Percentiles rank a stretch among this genome's conserved stretches.
Conservation (phyloP, 768 basidiomycete species). For the Lanmaoa pseudosensibilis region DNA sequence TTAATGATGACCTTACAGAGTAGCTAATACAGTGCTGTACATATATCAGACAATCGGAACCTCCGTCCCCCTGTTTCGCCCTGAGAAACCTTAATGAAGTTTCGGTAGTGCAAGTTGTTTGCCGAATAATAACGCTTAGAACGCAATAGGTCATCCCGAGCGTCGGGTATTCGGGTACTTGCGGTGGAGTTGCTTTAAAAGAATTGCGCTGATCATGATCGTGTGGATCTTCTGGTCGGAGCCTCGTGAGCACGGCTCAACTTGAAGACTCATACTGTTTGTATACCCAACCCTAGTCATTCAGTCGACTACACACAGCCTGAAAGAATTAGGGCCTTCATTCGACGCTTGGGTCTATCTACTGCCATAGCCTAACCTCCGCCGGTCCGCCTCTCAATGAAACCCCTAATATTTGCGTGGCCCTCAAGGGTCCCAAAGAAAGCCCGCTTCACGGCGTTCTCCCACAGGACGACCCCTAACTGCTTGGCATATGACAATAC, state of each 20-base stretch:
- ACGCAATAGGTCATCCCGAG: constrained; percentile 13
- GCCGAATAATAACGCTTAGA: constrained; percentile 11
- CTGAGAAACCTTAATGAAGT: background rate
- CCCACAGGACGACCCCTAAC: constrained; percentile 82
- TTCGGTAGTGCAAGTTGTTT: no score
- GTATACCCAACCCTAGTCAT: background rate
- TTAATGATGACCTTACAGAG: constrained; percentile 16
- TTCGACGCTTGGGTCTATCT: background rate
- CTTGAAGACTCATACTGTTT: background rate
- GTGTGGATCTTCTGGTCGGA: constrained; percentile 2
- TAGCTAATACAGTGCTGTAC: constrained; percentile 12
- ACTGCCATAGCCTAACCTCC: constrained; percentile 25
- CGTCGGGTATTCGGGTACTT: constrained; percentile 5
- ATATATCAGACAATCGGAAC: background rate
- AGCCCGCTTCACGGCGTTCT: constrained; percentile 67
- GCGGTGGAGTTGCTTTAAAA: background rate
- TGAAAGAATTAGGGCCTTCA: constrained; percentile 3
- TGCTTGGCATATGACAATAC: constrained; percentile 84
- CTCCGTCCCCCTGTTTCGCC: background rate
- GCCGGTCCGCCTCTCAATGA: constrained; percentile 70
- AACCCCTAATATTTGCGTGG: constrained; percentile 73
- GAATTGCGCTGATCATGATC: constrained; percentile 15
- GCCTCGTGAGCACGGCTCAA: background rate
- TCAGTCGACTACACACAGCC: constrained; percentile 6
- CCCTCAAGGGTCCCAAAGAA: constrained; percentile 84